phyloP scores from a whole-genome alignment of 2,329 filamentous ascomycete genomes.

The Ophiostoma pallidulum region DNA sequence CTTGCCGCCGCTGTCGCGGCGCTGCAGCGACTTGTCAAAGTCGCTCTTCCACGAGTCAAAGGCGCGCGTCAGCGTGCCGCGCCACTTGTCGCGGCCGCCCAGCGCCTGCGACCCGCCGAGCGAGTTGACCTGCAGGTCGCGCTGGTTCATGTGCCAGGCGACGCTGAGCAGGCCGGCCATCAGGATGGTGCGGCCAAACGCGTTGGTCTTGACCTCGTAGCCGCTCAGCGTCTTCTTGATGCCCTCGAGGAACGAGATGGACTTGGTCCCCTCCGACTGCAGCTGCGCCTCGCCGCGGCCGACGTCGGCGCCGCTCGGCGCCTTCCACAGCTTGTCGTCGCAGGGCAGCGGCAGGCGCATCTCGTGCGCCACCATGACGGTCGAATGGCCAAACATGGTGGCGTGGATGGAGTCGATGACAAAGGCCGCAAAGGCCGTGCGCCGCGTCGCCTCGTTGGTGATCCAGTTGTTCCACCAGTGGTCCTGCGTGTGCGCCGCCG shows the following conservation, averaged over 20 bases:
- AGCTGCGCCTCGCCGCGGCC: slow-evolving; percentile 73
- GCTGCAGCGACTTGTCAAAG: slow-evolving; percentile 73
- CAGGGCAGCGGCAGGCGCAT: slow-evolving; percentile 86
- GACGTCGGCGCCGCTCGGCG: slow-evolving; percentile 78
- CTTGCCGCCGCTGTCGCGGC: slow-evolving; percentile 8
- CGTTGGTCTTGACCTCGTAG: slow-evolving; percentile 81
- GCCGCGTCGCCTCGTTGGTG: slow-evolving; percentile 78
- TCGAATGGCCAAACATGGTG: slow-evolving; percentile 95
- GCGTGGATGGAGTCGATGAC: slow-evolving; percentile 93
- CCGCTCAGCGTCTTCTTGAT: slow-evolving; percentile 81
- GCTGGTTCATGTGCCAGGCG: slow-evolving; percentile 95
- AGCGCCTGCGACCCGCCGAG: slow-evolving; percentile 64
- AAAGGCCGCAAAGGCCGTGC: slow-evolving; percentile 88
- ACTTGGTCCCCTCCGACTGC: slow-evolving; percentile 71
- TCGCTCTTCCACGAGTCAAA: slow-evolving; percentile 92
- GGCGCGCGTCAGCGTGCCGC: slow-evolving; percentile 70
- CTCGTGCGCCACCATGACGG: slow-evolving; percentile 94
- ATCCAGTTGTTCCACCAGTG: slow-evolving; percentile 98
- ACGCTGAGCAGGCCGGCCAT: slow-evolving; percentile 92
- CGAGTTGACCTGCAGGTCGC: slow-evolving; percentile 84
- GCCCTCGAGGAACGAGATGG: slow-evolving; percentile 80
- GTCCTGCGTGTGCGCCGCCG: slow-evolving; percentile 59
- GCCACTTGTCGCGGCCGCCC: slow-evolving; percentile 86
- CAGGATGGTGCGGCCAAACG: slow-evolving; percentile 83
- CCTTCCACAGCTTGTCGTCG: slow-evolving; percentile 87